These are phyloP conservation scores for Astragalus glycyphyllos DNA, from an alignment of 306 rosid genomes.

Conservation along the genomic window DNA sequence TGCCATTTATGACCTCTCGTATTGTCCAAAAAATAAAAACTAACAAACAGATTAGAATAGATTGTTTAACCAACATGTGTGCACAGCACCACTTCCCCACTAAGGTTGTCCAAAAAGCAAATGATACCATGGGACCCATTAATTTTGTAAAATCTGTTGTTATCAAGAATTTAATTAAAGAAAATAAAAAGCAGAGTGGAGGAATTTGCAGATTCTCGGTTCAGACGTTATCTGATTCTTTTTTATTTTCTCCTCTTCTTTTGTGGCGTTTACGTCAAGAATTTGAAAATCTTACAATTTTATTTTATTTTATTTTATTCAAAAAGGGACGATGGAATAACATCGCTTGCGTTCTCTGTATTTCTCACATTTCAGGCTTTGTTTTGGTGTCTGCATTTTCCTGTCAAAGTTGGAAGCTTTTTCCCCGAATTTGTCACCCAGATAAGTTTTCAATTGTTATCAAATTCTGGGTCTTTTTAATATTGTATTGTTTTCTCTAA, in stretches of 20 bases:
- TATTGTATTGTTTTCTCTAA: not conserved
- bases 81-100: not conserved
- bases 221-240: slow-evolving; percentile 33
- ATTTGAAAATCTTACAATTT: slow-evolving; percentile 37
- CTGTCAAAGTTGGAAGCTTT: slow-evolving; percentile 43
- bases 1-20: slow-evolving; percentile 17
- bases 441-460: slow-evolving; percentile 53
- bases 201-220: slow-evolving; percentile 39
- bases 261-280: slow-evolving; percentile 75
- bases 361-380: slow-evolving; percentile 41
- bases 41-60: slow-evolving; percentile 21
- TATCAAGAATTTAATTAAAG: not conserved
- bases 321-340: slow-evolving; percentile 31
- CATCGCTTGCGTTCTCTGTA: slow-evolving; percentile 36
- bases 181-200: slow-evolving; percentile 26
- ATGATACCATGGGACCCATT: slow-evolving; percentile 34
- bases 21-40: not conserved
- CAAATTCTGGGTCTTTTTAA: slow-evolving; percentile 14
- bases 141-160: not conserved
- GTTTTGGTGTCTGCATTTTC: slow-evolving; percentile 31
- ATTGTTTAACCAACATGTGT: not conserved
- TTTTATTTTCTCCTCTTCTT: not conserved
- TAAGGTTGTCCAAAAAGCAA: slow-evolving; percentile 18
- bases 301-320: slow-evolving; percentile 10
- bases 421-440: slow-evolving; percentile 41